Base-by-base conservation (phyloP, 495 filamentous ascomycete species). In the Hyaloscypha finlandica region DNA sequence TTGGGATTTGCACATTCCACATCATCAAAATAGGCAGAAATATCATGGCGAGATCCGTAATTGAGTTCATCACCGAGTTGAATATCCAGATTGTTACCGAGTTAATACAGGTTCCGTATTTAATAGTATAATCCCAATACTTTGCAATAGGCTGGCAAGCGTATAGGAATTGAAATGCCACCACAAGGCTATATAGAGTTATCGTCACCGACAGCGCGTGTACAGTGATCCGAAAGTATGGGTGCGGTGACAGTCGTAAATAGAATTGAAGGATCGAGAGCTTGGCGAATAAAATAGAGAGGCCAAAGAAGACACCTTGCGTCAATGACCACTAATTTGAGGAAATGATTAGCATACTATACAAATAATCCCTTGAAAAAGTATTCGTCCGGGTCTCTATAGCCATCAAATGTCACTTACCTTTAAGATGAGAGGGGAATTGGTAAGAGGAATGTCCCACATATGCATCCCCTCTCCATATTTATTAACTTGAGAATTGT, bases 201-300 rank as follows among this genome's bases (percentile, higher is more conserved):
- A 53, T 16, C 8, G 16, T 29, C 16, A n/a, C 51, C 51, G 16
- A 8, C 16, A 53, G 8, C 51, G 16, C 1, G 51, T 53, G 16
- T 16, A 53, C 51, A 6, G 51, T 16, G 51, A 16, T 29, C 30
- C 56, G n/a, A 19, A 59, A 59, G 6, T 30, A 8, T 30, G n/a
- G 20, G 9, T 59, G 6, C 11, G 56, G 56, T 9, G 56, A 59
- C 5, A 59, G 19, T 35, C 56, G 56, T 6, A 59, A n/a, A n/a
- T 59, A 59, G 8, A 59, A n/a, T 30, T 22, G 31, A 30, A 59
- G 31, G 31, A 59, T 59, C 56, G 56, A 59, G 8, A 25, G n/a
- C 56, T 59, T 59, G 20, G 19, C 19, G 19, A n/a, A 59, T 20
- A 29, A 8, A 19, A 59, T 19, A 19, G n/a, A 59, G 16, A 59